Evolutionary conservation across 208 protist genomes (phyloP).

Genomic region (Wallacemonas sp.): DNA sequence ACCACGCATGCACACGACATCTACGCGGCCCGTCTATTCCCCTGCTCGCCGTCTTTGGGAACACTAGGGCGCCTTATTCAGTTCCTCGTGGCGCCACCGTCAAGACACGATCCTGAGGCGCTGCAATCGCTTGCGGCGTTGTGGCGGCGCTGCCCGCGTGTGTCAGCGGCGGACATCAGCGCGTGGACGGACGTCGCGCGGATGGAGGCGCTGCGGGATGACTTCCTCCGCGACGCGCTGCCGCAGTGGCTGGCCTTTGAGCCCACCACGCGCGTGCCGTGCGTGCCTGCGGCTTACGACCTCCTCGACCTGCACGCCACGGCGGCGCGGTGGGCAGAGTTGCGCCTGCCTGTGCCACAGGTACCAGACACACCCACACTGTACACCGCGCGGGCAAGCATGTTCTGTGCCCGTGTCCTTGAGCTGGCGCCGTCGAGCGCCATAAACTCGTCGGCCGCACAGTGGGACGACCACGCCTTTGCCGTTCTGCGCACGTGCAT

Average conservation of each 20-base stretch:
- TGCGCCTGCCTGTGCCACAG: conserved; percentile 21
- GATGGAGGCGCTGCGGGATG: conserved; percentile 22
- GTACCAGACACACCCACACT: too few relatives aligned
- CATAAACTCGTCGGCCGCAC: too few relatives aligned
- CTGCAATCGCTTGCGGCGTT: conserved; percentile 12
- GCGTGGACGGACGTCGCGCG: conserved; percentile 20
- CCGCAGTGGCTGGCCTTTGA: conserved; percentile 16
- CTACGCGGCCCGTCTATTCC: conserved; percentile 5
- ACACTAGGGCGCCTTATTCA: conserved; percentile 25
- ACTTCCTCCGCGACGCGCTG: conserved; percentile 30
- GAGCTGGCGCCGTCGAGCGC: too few relatives aligned
- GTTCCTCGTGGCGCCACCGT: conserved; percentile 19
- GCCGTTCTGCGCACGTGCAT: not conserved
- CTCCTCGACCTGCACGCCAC: conserved; percentile 32
- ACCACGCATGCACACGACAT: not conserved
- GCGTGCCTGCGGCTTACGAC: conserved; percentile 15
- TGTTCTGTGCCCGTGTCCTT: conserved; percentile 11
- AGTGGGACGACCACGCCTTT: not conserved
- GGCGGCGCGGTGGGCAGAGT: conserved; percentile 25
- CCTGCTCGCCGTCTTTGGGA: conserved; percentile 14
- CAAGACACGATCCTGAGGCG: not conserved
- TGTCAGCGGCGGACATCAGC: conserved; percentile 42
- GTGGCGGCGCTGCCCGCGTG: conserved; percentile 28
- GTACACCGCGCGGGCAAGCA: conserved; percentile 1
- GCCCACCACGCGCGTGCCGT: not conserved